Percentiles rank a stretch among this genome's conserved stretches.
Evolutionary conservation across 495 filamentous ascomycete genomes (phyloP).

Genomic region (Oidiodendron maius): DNA sequence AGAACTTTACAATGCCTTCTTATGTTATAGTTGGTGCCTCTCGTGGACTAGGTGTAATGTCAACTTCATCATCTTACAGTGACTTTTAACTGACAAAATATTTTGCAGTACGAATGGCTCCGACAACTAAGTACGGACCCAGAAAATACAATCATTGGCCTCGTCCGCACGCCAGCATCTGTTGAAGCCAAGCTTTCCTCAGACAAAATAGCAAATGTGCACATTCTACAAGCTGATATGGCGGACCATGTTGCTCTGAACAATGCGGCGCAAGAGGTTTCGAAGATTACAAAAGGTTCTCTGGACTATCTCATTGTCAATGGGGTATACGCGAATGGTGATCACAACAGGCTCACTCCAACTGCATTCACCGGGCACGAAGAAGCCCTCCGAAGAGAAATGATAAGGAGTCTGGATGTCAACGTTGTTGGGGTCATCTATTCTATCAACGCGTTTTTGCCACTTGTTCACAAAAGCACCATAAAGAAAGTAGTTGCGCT

Average conservation of each 20-base stretch:
- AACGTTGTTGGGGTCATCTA: conserved; percentile 42
- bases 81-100: neutral
- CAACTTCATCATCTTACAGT: conserved; percentile 8
- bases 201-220: conserved; percentile 26
- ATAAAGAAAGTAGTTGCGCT: conserved; percentile 44
- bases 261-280: conserved; percentile 21
- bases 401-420: conserved; percentile 22
- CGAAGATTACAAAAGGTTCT: conserved; percentile 23
- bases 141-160: conserved; percentile 19
- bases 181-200: conserved; percentile 20
- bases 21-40: conserved; percentile 34
- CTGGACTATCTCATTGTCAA: conserved; percentile 44
- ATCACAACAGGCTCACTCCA: conserved; percentile 4
- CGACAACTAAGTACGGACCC: conserved; percentile 20
- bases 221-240: conserved; percentile 34
- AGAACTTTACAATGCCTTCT: conserved; percentile 29
- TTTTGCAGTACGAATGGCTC: conserved; percentile 30
- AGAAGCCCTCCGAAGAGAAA: neutral
- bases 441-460: conserved; percentile 39
- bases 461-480: conserved; percentile 34
- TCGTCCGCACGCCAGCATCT: conserved; percentile 18
- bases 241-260: conserved; percentile 26
- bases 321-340: conserved; percentile 20
- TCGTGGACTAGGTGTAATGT: conserved; percentile 29
- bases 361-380: conserved; percentile 22